Percentiles rank a stretch among this genome's conserved stretches.
phyloP scores from a whole-genome alignment of 2,329 filamentous ascomycete species.

The Colletotrichum siamense region DNA sequence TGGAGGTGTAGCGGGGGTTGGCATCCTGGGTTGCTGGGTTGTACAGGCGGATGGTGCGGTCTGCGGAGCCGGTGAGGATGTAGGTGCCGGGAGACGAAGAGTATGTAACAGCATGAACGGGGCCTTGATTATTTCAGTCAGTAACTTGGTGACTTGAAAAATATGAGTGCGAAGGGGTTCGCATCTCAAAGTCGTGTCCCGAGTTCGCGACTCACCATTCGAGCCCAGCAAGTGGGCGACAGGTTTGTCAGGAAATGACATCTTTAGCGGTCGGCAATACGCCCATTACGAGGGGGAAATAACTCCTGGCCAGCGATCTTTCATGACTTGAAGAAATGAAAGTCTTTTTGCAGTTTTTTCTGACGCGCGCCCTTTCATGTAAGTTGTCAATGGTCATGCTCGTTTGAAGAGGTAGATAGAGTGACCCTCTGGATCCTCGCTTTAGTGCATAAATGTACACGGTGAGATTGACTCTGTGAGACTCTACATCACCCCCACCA shows the following conservation, averaged over 20 bases:
- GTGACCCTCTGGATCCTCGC: background rate
- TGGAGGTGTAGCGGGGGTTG: conserved; percentile 24
- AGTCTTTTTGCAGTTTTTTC: background rate
- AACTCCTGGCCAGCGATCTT: background rate
- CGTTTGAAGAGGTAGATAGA: background rate
- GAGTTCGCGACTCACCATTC: conserved; percentile 50
- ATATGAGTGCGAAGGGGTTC: background rate
- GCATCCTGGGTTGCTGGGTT: conserved; percentile 64
- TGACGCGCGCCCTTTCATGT: background rate
- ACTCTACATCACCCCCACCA: background rate
- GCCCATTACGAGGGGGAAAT: conserved; percentile 1
- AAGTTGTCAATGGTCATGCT: background rate
- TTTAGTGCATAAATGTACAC: conserved; percentile 11
- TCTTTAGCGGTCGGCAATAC: conserved; percentile 26
- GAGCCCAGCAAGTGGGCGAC: conserved; percentile 63
- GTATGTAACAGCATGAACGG: conserved; percentile 75
- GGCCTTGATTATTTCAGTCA: conserved; percentile 50
- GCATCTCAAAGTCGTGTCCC: background rate
- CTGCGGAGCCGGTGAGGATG: conserved; percentile 84
- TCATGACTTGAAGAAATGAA: background rate
- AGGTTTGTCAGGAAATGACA: conserved; percentile 55
- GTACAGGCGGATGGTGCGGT: conserved; percentile 85
- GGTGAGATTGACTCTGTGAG: background rate
- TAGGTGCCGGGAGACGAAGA: conserved; percentile 76
- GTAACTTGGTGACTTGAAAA: background rate